Percentiles rank a stretch among this genome's conserved stretches.
Conservation (phyloP, 1,284 basidiomycete genomes). For the Exsudoporus floridanus region DNA sequence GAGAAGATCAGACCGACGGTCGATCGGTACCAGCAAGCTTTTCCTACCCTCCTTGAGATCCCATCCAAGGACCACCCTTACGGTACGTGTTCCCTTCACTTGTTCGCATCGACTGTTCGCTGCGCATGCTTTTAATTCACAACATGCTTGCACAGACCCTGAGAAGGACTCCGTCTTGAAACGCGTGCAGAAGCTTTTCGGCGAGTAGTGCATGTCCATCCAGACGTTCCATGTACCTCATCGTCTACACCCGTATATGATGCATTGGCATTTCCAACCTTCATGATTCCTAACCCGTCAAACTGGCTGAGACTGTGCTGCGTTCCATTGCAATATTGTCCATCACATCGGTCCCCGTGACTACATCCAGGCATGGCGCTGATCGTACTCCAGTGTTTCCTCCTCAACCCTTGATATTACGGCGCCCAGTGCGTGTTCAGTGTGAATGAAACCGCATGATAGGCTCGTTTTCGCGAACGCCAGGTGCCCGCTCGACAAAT, state of each 20-base stretch:
- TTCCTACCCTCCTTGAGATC: slow-evolving; percentile 96
- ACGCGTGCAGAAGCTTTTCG: slow-evolving; percentile 95
- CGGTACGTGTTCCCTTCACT: slow-evolving; percentile 47
- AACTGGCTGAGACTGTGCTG: slow-evolving; percentile 11
- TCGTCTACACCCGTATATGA: slow-evolving; percentile 8
- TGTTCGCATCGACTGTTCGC: slow-evolving; percentile 1
- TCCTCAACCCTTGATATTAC: slow-evolving; percentile 10
- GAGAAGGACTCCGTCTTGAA: slow-evolving; percentile 96
- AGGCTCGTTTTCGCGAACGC: slow-evolving; percentile 68
- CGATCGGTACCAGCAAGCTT: slow-evolving; percentile 93
- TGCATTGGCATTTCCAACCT: slow-evolving; percentile 10
- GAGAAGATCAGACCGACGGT: slow-evolving; percentile 96
- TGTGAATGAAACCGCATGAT: slow-evolving; percentile 63
- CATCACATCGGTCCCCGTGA: slow-evolving; percentile 21
- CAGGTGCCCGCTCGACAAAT: slow-evolving; percentile 66
- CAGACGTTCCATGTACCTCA: slow-evolving; percentile 14
- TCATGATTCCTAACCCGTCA: slow-evolving; percentile 7
- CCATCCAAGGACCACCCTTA: slow-evolving; percentile 95
- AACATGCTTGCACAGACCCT: slow-evolving; percentile 65
- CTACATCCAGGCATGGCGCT: slow-evolving; percentile 14
- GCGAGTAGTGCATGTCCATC: slow-evolving; percentile 55
- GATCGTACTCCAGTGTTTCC: slow-evolving; percentile 7
- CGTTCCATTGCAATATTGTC: slow-evolving; percentile 26
- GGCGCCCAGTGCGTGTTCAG: slow-evolving; percentile 19
- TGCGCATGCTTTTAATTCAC: slow-evolving; percentile 20